Base-by-base conservation (phyloP, 768 basidiomycete species). In the Antrodiella citrinella region DNA sequence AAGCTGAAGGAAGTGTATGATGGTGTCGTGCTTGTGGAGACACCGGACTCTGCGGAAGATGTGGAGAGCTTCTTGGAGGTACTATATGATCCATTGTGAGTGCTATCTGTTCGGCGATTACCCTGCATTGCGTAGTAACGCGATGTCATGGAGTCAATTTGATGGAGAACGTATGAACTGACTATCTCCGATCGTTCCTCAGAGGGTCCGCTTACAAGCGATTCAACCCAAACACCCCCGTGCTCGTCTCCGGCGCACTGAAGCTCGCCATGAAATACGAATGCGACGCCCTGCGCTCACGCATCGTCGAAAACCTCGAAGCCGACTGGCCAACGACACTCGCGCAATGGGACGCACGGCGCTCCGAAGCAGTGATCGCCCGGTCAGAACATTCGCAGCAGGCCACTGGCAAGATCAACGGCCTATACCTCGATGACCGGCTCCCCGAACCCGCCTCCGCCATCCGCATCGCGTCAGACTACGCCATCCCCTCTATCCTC, bases 251-350 rank as follows among this genome's bases (percentile, higher is more conserved):
- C 24, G 63, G 61, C 42, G 57, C 59, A 13, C 62, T 69, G 44
- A 60, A 62, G 51, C 59, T 69, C 48, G 62, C 67, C 11, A 63
- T 56, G 52, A 69, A 69, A 50, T 69, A 69, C 57, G 62, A 67
- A 45, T 64, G 65, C 57, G 65, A 67, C 40, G 51, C 62, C 13
- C 57, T 69, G 18, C 58, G 64, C 20, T 51, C 60, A 9, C 62
- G 66, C 22, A 59, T 69, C 52, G 57, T 65, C 48, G 51, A 62
- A 44, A 60, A 62, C 51, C 52, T 69, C 50, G 59, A 63, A 47
- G 65, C 65, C 13, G 67, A 69, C 56, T 69, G 68, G 68, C 68
- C 68, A 7, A 61, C 59, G 45, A 62, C 63, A 20, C 61, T 64
- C 51, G 58, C 56, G 10, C 58, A 65, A 48, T 62, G 61, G 63